A percentile compares a stretch with the other conserved stretches of the same genome.
phyloP scores from a whole-genome alignment of 176 grass and related monocot species.

The Elaeis guineensis region DNA sequence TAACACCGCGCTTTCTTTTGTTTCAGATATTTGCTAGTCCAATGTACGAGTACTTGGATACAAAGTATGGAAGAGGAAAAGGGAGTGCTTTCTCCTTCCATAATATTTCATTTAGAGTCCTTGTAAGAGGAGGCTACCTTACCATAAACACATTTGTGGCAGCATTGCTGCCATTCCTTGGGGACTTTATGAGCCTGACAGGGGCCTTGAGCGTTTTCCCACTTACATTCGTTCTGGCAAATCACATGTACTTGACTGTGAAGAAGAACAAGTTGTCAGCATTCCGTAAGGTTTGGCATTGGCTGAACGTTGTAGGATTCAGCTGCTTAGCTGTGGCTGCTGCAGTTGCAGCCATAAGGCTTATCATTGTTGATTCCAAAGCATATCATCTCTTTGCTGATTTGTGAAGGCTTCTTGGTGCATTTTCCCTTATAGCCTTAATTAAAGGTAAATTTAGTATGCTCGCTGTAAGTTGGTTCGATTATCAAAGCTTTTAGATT shows the following conservation, averaged over 20 bases:
- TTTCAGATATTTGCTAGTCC: conserved; percentile 92
- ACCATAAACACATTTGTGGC: conserved; percentile 78
- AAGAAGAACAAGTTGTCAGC: conserved; percentile 47
- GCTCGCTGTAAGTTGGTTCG: too few relatives aligned
- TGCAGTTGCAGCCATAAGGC: conserved; percentile 61
- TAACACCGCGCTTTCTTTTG: conserved; percentile 13
- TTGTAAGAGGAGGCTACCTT: conserved; percentile 82
- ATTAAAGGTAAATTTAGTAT: too few relatives aligned
- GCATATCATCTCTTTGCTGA: conserved; percentile 95
- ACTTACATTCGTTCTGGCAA: conserved; percentile 86
- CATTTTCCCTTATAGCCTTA: too few relatives aligned
- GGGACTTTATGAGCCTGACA: conserved; percentile 95
- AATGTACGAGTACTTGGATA: conserved; percentile 94
- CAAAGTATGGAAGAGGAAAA: conserved; percentile 52
- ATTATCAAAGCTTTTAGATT: too few relatives aligned
- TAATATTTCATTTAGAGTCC: conserved; percentile 61
- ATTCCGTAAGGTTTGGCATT: conserved; percentile 70
- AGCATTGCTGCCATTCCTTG: conserved; percentile 70
- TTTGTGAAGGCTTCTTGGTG: conserved; percentile 25
- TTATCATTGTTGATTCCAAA: conserved; percentile 63
- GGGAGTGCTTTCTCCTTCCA: conserved; percentile 60
- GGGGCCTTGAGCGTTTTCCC: conserved; percentile 89
- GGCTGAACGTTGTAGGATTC: conserved; percentile 82
- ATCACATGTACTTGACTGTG: conserved; percentile 89
- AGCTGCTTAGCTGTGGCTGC: conserved; percentile 42